These are phyloP conservation scores for Aspergillus ustus DNA, from an alignment of 2,329 filamentous ascomycete genomes.

Conservation along the genomic window DNA sequence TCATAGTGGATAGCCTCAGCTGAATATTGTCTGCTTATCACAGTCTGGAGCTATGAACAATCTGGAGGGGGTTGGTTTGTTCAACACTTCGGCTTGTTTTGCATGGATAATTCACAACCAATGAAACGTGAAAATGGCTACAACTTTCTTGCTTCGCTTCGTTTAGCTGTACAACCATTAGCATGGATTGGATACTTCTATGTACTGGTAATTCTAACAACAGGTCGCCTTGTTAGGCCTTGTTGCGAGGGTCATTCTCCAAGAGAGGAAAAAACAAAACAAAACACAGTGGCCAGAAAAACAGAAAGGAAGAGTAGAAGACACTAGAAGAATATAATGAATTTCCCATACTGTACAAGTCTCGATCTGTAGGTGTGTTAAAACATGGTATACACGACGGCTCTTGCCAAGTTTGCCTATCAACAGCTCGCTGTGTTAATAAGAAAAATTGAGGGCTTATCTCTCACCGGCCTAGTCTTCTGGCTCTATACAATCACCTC, in stretches of 20 bases:
- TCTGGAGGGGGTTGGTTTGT: too few species aligned
- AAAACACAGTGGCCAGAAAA: constrained; percentile 16
- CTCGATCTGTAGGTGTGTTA: constrained; percentile 38
- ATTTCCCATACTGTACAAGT: constrained; percentile 48
- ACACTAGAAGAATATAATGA: constrained; percentile 39
- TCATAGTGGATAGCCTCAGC: constrained; percentile 11
- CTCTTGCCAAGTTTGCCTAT: constrained; percentile 17
- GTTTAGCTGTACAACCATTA: neutral
- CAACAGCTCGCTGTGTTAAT: constrained; percentile 17
- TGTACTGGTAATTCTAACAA: constrained; percentile 19
- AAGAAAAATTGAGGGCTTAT: constrained; percentile 23
- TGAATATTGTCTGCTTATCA: neutral
- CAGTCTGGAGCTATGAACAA: neutral
- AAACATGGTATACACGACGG: constrained; percentile 31
- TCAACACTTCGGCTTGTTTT: too few species aligned
- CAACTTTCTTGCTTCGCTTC: too few species aligned
- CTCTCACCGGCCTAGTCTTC: constrained; percentile 11
- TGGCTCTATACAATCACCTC: constrained; percentile 63
- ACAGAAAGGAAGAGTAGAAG: constrained; percentile 25
- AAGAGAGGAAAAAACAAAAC: constrained; percentile 14
- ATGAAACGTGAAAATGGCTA: too few species aligned
- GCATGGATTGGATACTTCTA: constrained; percentile 1
- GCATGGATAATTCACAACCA: too few species aligned
- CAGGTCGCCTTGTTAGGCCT: neutral
- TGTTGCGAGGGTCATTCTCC: constrained; percentile 14